phyloP scores from a whole-genome alignment of 2,329 filamentous ascomycete species.

The Fusarium sp. region DNA sequence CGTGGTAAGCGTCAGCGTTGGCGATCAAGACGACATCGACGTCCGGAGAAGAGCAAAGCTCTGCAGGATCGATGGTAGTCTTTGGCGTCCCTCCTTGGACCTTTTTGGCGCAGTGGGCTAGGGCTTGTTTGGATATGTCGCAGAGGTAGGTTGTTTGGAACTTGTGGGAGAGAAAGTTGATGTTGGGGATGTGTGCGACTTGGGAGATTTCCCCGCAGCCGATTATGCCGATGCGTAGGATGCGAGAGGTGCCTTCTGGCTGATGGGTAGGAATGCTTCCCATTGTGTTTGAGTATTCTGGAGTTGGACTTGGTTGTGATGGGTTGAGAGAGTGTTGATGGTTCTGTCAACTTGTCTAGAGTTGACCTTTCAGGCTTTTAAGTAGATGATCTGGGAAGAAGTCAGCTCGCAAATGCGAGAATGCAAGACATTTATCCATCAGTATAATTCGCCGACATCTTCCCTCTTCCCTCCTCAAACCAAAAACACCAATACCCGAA shows the following conservation, averaged over 20 bases:
- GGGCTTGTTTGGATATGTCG: constrained; percentile 57
- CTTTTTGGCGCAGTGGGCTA: constrained; percentile 42
- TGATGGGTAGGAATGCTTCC: not conserved
- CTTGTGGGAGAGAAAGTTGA: constrained; percentile 58
- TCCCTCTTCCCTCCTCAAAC: not conserved
- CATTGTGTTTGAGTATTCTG: not conserved
- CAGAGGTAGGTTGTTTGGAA: constrained; percentile 64
- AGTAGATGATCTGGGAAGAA: not conserved
- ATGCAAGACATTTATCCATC: not conserved
- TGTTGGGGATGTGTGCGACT: constrained; percentile 64
- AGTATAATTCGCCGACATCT: not conserved
- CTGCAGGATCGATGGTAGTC: constrained; percentile 53
- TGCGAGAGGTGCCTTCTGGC: not conserved
- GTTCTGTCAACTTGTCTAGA: not conserved
- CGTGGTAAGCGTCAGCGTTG: constrained; percentile 66
- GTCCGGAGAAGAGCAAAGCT: constrained; percentile 56
- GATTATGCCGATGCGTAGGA: constrained; percentile 51
- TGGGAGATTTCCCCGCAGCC: constrained; percentile 64
- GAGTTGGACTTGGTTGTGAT: not conserved
- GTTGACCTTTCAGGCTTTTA: not conserved
- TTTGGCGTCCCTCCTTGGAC: constrained; percentile 36
- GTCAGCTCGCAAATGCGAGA: not conserved
- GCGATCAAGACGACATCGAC: constrained; percentile 67
- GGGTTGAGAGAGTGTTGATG: not conserved
- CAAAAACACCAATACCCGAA: not conserved